Evolutionary conservation across 2,329 filamentous ascomycete genomes (phyloP).

Genomic region (Aurifilum marmelostoma): DNA sequence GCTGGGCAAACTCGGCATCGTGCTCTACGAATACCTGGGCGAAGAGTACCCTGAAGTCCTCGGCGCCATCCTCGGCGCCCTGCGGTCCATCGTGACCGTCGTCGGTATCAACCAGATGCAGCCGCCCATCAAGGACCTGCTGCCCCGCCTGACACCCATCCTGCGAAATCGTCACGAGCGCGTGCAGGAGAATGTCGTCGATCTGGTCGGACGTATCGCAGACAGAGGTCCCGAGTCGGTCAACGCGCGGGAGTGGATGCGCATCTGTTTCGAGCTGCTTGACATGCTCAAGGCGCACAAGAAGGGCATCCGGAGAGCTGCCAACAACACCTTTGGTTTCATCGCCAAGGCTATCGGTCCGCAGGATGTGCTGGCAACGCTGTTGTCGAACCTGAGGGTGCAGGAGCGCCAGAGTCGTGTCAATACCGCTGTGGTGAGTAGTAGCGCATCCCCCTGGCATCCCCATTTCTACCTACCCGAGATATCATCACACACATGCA

Average conservation of each 20-base stretch:
- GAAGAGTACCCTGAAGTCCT: constrained; percentile 98
- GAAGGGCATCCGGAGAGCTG: constrained; percentile 96
- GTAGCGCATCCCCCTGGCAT: no score
- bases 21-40: constrained; percentile 96
- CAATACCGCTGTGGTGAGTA: constrained; percentile 78
- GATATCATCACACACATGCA: not conserved
- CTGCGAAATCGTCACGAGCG: constrained; percentile 98
- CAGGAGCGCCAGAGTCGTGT: constrained; percentile 98
- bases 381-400: constrained; percentile 94
- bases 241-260: constrained; percentile 98
- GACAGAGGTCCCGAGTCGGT: constrained; percentile 96
- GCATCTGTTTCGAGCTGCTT: constrained; percentile 97
- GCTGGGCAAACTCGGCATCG: constrained; percentile 92
- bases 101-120: constrained; percentile 99
- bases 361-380: constrained; percentile 92
- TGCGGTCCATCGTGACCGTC: constrained; percentile 95
- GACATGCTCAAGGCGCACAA: constrained; percentile 99
- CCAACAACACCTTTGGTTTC: constrained; percentile 99
- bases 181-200: constrained; percentile 98
- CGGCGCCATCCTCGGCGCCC: constrained; percentile 91
- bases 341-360: constrained; percentile 99
- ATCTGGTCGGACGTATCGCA: constrained; percentile 95
- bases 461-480: not conserved
- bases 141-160: constrained; percentile 96
- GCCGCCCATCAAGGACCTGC: constrained; percentile 92